Conservation (phyloP, 192 early-diverging fungal species). For the Entomortierella parvispora region DNA sequence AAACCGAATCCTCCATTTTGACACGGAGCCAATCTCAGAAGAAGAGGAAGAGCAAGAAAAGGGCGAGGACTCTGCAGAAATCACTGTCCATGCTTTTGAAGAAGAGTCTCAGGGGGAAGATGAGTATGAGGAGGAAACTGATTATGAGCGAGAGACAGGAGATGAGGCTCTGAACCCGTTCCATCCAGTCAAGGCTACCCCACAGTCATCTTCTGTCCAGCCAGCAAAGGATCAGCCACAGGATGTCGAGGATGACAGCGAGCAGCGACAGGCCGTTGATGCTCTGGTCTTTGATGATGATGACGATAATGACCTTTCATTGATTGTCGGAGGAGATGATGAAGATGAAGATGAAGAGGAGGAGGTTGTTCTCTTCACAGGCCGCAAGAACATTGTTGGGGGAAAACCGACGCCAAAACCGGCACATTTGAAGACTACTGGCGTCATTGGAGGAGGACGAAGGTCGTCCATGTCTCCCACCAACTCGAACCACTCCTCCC, state of each 20-base stretch:
- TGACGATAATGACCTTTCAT: slow-evolving; percentile 43
- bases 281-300: slow-evolving; percentile 38
- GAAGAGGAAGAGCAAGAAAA: not conserved
- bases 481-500: slow-evolving; percentile 39
- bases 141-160: slow-evolving; percentile 31
- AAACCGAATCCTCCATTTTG: slow-evolving; percentile 26
- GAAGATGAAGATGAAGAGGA: slow-evolving; percentile 45
- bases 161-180: slow-evolving; percentile 42
- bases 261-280: slow-evolving; percentile 39
- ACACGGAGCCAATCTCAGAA: slow-evolving; percentile 1
- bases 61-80: slow-evolving; percentile 17
- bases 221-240: not conserved
- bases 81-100: not conserved
- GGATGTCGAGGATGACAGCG: not conserved
- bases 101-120: slow-evolving; percentile 15
- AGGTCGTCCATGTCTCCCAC: slow-evolving; percentile 35
- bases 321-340: slow-evolving; percentile 44
- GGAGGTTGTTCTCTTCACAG: slow-evolving; percentile 58
- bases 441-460: slow-evolving; percentile 40
- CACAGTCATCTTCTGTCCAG: not conserved
- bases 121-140: slow-evolving; percentile 26
- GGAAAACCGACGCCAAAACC: slow-evolving; percentile 39
- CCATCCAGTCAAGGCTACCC: slow-evolving; percentile 6
- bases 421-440: slow-evolving; percentile 44
- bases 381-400: slow-evolving; percentile 28